These are phyloP conservation scores for Isabelozyma heimii DNA, from an alignment of 805 yeast genomes.

Conservation along the genomic window DNA sequence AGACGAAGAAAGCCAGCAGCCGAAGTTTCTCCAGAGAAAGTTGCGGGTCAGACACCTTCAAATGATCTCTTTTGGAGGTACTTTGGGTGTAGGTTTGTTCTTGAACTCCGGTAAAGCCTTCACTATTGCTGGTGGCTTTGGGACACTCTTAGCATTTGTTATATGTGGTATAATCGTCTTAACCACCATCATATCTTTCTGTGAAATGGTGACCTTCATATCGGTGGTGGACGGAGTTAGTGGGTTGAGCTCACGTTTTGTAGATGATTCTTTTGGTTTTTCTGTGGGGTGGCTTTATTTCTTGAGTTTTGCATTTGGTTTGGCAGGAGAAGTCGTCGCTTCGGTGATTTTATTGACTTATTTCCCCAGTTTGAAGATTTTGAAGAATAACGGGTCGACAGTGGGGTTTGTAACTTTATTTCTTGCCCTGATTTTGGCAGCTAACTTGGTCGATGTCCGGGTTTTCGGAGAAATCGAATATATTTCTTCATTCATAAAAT, in stretches of 20 bases:
- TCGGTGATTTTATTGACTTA: constrained; percentile 73
- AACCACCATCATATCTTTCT: constrained; percentile 69
- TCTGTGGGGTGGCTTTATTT: constrained; percentile 74
- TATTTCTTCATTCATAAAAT: constrained; percentile 55
- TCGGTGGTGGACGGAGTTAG: constrained; percentile 80
- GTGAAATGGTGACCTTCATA: constrained; percentile 77
- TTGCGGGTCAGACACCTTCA: constrained; percentile 67
- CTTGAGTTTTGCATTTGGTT: constrained; percentile 65
- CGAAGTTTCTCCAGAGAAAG: constrained; percentile 47
- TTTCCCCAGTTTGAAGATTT: constrained; percentile 54
- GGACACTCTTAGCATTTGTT: constrained; percentile 64
- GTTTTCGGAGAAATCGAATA: constrained; percentile 76
- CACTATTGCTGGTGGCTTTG: constrained; percentile 73
- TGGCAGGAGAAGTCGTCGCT: constrained; percentile 81
- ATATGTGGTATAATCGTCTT: constrained; percentile 65
- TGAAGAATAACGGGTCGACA: constrained; percentile 41
- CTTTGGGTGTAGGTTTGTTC: constrained; percentile 73
- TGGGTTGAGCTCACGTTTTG: constrained; percentile 71
- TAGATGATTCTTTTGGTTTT: constrained; percentile 76
- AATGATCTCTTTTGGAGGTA: constrained; percentile 77
- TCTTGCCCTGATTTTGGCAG: constrained; percentile 39
- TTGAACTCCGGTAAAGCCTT: constrained; percentile 72
- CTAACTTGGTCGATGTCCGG: constrained; percentile 67
- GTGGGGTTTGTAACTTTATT: constrained; percentile 68
- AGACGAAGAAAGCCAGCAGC: constrained; percentile 1